Evolutionary conservation across 495 filamentous ascomycete species (phyloP), one percentile per base, ranked within the genome.

Genomic region (Hypoxylon intermedium): DNA sequence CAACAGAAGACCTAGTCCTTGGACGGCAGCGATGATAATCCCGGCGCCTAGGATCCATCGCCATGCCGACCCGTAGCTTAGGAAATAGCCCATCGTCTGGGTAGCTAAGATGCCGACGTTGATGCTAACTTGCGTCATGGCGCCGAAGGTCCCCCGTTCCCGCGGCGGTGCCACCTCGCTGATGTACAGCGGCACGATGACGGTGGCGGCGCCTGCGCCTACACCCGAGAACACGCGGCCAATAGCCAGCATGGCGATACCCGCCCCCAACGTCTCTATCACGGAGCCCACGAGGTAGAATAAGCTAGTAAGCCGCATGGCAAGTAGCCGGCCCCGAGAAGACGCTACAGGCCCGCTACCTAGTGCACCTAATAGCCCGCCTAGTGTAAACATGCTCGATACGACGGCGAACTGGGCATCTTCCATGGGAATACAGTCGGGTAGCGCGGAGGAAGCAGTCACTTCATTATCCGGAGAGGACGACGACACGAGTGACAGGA

Each of bases 121-220:
- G 70, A 93, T 91, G 77, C 90, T 92, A 59, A 98, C 81, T 67
- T 98, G 94, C 2, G 94, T 98, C 65, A 95, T 87, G 12, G 89
- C 87, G 6, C 95, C 94, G 68, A 96, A 97, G 53, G 92, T 85
- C 1, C 95, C 95, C 36, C 88, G 87, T 44, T 89, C 82, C 3
- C 75, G 75, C 0, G 89, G 89, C 12, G 93, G 94, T 0, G 92
- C 89, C 13, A 96, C 80, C 72, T 98, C 95, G 13, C 90, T 91
- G 54, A 98, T 89, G 74, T 93, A 98, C 24, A 98, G 85, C n/a
- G 94, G 94, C 0, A 94, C 91, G n/a, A 96, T 88, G 18, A 98
- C 94, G 6, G 92, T 89, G 6, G 90, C 83, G 5, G 91, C 89
- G 5, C 95, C 94, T 6, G 92, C 89, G 5, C 89, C 94, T 2